Evolutionary conservation across 1,284 basidiomycete genomes (phyloP).

Genomic region (Cutaneotrichosporon spelunceum): DNA sequence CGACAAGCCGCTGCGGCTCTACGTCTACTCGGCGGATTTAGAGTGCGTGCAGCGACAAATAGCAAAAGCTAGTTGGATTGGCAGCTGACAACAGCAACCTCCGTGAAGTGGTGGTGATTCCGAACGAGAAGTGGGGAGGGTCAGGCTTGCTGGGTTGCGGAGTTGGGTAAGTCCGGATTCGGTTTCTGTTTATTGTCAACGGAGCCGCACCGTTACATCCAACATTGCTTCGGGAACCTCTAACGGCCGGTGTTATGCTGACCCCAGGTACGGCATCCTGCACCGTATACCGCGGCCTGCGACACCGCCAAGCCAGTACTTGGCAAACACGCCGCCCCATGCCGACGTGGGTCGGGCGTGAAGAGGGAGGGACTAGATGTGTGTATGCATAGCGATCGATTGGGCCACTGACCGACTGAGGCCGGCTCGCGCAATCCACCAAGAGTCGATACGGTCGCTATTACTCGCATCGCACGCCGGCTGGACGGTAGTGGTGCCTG

Average conservation of each 20-base stretch:
- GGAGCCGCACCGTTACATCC: not conserved
- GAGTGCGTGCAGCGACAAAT: constrained; percentile 59
- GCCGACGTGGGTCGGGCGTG: not conserved
- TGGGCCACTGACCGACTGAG: not conserved
- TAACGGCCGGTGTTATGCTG: not conserved
- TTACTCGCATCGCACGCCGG: not conserved
- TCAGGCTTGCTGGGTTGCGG: constrained; percentile 90
- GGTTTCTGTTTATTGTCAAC: not conserved
- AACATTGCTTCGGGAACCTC: not conserved
- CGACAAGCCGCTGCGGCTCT: constrained; percentile 59
- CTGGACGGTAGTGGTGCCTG: not conserved
- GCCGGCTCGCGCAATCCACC: too few relatives aligned
- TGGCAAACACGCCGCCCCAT: not conserved
- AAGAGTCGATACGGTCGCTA: too few relatives aligned
- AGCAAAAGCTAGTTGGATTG: too few relatives aligned
- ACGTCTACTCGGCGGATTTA: constrained; percentile 21
- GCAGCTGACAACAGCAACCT: constrained; percentile 63
- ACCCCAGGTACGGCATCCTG: constrained; percentile 62
- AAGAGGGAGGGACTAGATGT: not conserved
- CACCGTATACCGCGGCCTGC: constrained; percentile 74
- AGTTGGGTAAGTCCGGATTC: constrained; percentile 63
- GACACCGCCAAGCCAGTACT: constrained; percentile 32
- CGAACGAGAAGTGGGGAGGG: constrained; percentile 93
- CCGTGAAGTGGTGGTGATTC: constrained; percentile 84
- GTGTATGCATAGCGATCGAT: not conserved